Evolutionary conservation across 257 asterid species (phyloP).

Genomic region (Scutellaria barbata): DNA sequence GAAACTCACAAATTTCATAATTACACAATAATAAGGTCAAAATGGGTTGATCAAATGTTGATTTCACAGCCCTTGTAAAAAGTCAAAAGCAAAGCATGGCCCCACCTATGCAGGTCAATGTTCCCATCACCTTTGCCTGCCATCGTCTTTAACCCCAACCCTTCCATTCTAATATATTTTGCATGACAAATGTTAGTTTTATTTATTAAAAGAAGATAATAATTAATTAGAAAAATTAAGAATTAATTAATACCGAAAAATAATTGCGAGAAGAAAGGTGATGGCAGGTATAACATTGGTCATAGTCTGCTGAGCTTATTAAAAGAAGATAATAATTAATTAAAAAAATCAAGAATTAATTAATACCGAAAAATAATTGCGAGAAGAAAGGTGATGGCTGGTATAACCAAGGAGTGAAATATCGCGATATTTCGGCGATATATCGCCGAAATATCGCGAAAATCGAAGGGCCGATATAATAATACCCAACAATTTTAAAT

Average conservation of each 20-base stretch:
- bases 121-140: slow-evolving; percentile 67
- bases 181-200: not conserved
- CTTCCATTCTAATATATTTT: slow-evolving; percentile 50
- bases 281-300: slow-evolving; percentile 62
- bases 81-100: slow-evolving; percentile 80
- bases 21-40: slow-evolving; percentile 30
- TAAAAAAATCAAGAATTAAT: not conserved
- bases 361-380: slow-evolving; percentile 54
- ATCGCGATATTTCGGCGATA: no score
- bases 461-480: no score
- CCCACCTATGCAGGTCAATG: slow-evolving; percentile 63
- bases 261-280: slow-evolving; percentile 54
- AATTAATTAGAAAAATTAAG: not conserved
- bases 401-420: slow-evolving; percentile 59
- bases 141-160: no score
- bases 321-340: not conserved
- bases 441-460: no score
- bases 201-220: not conserved
- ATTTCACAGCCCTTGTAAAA: slow-evolving; percentile 60
- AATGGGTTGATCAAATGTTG: slow-evolving; percentile 47
- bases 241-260: slow-evolving; percentile 52
- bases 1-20: no score
- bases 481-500: no score
- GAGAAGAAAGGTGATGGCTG: slow-evolving; percentile 61
- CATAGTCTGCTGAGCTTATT: no score